These are phyloP conservation scores for Fusarium sp. DNA, from an alignment of 2,329 filamentous ascomycete species.

Conservation along the genomic window DNA sequence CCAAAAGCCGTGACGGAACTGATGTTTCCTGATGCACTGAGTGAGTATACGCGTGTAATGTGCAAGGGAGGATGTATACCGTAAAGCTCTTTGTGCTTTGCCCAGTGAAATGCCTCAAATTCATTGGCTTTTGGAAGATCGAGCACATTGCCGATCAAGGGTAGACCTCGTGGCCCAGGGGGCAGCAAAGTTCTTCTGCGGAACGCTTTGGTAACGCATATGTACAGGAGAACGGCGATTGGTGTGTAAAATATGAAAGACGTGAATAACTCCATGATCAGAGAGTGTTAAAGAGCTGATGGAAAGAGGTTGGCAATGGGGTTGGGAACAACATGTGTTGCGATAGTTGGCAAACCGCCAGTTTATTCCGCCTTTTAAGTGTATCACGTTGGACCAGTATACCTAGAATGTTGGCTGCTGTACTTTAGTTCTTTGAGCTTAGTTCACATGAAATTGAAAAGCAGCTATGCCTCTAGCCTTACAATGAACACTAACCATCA, in stretches of 20 bases:
- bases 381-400: too few relatives aligned
- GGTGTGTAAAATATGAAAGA: accelerated
- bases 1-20: constrained; percentile 56
- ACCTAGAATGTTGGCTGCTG: too few relatives aligned
- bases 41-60: accelerated
- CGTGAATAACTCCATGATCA: neutral
- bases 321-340: accelerated
- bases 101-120: constrained; percentile 36
- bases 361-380: neutral
- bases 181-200: neutral
- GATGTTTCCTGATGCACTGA: constrained; percentile 57
- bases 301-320: neutral
- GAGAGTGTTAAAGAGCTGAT: neutral
- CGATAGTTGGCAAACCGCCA: too few relatives aligned
- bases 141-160: constrained; percentile 28
- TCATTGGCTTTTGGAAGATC: constrained; percentile 22
- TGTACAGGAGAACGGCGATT: accelerated
- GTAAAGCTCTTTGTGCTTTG: constrained; percentile 24
- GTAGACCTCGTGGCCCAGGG: constrained; percentile 32
- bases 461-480: neutral
- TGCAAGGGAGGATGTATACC: neutral
- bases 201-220: accelerated
- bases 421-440: too few relatives aligned
- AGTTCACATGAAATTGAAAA: too few relatives aligned
- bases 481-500: accelerated